phyloP scores from a whole-genome alignment of 805 yeast species.

The Barnettozyma sp. region DNA sequence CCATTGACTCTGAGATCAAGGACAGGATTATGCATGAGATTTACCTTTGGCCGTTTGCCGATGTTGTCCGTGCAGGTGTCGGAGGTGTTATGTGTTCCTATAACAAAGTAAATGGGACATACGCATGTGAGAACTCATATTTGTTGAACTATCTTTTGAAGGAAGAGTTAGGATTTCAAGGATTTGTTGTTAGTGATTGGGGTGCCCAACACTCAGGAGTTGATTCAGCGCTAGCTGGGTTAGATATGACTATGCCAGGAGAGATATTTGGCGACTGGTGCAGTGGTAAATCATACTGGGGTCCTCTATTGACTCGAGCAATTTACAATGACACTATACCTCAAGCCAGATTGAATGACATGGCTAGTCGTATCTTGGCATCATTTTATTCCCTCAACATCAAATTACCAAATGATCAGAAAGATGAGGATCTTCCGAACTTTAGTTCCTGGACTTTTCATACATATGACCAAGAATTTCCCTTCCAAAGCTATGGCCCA shows the following conservation, averaged over 20 bases:
- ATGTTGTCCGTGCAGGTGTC: slow-evolving; percentile 51
- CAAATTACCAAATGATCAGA: slow-evolving; percentile 30
- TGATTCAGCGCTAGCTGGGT: slow-evolving; percentile 47
- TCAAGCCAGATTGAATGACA: slow-evolving; percentile 48
- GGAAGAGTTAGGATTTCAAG: slow-evolving; percentile 60
- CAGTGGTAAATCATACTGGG: slow-evolving; percentile 50
- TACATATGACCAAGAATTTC: slow-evolving; percentile 46
- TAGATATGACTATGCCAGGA: slow-evolving; percentile 65
- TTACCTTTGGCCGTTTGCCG: slow-evolving; percentile 63
- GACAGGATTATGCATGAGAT: slow-evolving; percentile 57
- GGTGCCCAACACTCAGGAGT: slow-evolving; percentile 58
- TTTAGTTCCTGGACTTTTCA: slow-evolving; percentile 54
- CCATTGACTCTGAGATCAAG: slow-evolving; percentile 49
- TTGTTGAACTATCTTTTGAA: slow-evolving; percentile 48
- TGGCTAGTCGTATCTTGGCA: slow-evolving; percentile 54
- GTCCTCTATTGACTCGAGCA: slow-evolving; percentile 47
- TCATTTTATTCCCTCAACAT: slow-evolving; percentile 43
- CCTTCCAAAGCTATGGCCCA: slow-evolving; percentile 50
- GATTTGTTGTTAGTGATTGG: slow-evolving; percentile 63
- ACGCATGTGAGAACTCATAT: slow-evolving; percentile 54
- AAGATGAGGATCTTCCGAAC: slow-evolving; percentile 40
- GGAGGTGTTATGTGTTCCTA: slow-evolving; percentile 59
- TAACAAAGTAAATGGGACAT: slow-evolving; percentile 48
- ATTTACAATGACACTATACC: slow-evolving; percentile 50
- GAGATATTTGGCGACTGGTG: slow-evolving; percentile 47